Base-by-base conservation (phyloP, 352 stramenopile genomes). In the Phytophthora gonapodyides region DNA sequence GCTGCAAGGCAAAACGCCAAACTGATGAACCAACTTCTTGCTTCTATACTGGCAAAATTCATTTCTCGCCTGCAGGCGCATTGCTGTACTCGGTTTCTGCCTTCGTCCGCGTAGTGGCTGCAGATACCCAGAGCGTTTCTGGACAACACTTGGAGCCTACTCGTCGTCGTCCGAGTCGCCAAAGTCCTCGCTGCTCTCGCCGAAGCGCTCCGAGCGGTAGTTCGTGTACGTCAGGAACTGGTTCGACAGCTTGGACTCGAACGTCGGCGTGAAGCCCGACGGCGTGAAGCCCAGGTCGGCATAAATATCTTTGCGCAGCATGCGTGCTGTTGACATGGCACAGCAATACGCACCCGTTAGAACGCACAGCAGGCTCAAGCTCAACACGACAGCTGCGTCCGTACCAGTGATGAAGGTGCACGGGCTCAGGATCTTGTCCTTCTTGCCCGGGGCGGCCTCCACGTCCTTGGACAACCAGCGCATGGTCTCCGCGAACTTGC, bases 151-250 rank as follows among this genome's bases (percentile, higher is more conserved):
- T 31, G 40, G 44, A 21, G 40, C 17, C 45, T 70, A 69, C 40
- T 70, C 60, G 24, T 78, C 61, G 30, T 71, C 36, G 15, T 75
- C 65, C 1, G 54, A 77, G 40, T 71, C 56, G 24, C 59, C 67
- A 64, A 80, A 85, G 38, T 75, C 65, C 51, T 85, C 76, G 0
- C 43, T 62, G 61, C 67, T 76, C 9, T 63, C 38, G 8, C 76
- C 73, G 44, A 86, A 86, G n/a, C 76, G 68, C 31, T 75, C 64
- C n/a, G 76, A 85, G 12, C 17, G 21, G 58, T 83, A 85, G 71
- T 85, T 85, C 21, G 76, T 85, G 58, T 85, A 85, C 30, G 76
- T 83, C 45, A 83, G 50, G 58, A 85, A 83, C 27, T 82, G 73
- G 44, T 85, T 85, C 37, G 76, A 85, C n/a, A 85, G 63, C 51